These are phyloP conservation scores for Sporothrix variecibatus DNA, from an alignment of 2,329 filamentous ascomycete species.

Conservation along the genomic window DNA sequence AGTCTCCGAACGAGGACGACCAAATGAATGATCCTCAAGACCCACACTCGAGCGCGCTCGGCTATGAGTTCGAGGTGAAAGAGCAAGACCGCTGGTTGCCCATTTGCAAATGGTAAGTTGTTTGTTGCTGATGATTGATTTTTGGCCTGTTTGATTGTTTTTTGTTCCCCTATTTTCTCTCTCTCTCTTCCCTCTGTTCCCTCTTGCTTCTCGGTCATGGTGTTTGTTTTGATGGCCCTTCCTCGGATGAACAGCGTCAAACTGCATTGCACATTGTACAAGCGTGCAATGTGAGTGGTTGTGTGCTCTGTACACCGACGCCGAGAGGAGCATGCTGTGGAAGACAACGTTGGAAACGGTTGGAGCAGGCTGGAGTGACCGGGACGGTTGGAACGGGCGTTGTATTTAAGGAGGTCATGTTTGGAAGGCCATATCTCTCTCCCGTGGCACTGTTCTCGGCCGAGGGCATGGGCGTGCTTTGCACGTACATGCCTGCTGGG, in stretches of 20 bases:
- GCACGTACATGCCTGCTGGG: background rate
- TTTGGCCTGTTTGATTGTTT: slow-evolving; percentile 17
- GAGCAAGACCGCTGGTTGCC: slow-evolving; percentile 99
- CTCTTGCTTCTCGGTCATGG: background rate
- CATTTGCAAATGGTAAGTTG: slow-evolving; percentile 99
- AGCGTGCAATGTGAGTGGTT: background rate
- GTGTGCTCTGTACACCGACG: background rate
- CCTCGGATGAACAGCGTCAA: background rate
- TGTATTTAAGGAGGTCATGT: background rate
- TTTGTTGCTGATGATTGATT: slow-evolving; percentile 36
- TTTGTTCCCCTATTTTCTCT: background rate
- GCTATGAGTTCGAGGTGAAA: slow-evolving; percentile 97
- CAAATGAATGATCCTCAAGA: slow-evolving; percentile 87
- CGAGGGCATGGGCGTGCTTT: slow-evolving; percentile 2
- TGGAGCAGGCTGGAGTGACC: background rate
- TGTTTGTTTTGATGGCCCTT: background rate
- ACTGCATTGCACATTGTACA: background rate
- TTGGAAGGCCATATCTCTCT: background rate
- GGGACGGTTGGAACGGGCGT: background rate
- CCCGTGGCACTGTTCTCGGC: slow-evolving; percentile 12
- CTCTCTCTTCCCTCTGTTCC: background rate
- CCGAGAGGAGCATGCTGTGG: slow-evolving; percentile 5
- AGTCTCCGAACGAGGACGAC: slow-evolving; percentile 91
- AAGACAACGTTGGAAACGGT: background rate
- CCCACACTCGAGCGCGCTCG: slow-evolving; percentile 73